Evolutionary conservation across 164 flowering plant genomes (phyloP), one percentile per base, ranked within the genome.

Genomic region (Buxus sempervirens): DNA sequence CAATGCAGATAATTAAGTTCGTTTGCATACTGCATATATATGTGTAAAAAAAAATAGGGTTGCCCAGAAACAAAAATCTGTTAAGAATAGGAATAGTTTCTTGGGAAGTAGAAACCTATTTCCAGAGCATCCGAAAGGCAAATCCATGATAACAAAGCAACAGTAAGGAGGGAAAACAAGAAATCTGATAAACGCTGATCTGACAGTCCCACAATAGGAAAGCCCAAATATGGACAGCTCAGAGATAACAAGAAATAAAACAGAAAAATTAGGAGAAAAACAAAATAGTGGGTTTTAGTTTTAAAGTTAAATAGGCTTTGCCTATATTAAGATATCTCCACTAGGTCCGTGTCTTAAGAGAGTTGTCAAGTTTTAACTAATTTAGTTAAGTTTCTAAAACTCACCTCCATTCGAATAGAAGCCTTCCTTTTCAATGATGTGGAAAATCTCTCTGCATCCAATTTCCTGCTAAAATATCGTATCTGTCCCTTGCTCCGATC

Each of bases 261-360:
- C 26, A 32, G 22, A 25, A 54, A 5, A 56, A n/a, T 45, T 9
- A 28, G 51, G 15, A 22, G 10, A 36, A 62, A 51, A 68, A 23
- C 25, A 66, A 58, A 66, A 66, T 27, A 38, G 20, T 20, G 48
- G 58, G 41, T 54, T 54, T 65, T 55, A 54, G 69, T 45, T 66
- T 56, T 36, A 22, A 24, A 23, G 21, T 14, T 56, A 9, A 58
- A 3, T 65, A 51, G n/a, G 26, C 12, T 25, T 58, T 45, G 1
- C 71, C 73, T 69, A 58, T 48, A 69, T 69, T 76, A 54, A 72
- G 79, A 51, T 48, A 55, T 15, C 4, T 51, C 55, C 71, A 25
- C 64, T 69, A 14, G 54, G 6, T 36, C 41, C 26, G 0, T 63
- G 49, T 48, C 22, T 48, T 21, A 67, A 62, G 7, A 58, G 23